phyloP scores from a whole-genome alignment of 2,329 filamentous ascomycete genomes.

The Fusarium dlaminii region DNA sequence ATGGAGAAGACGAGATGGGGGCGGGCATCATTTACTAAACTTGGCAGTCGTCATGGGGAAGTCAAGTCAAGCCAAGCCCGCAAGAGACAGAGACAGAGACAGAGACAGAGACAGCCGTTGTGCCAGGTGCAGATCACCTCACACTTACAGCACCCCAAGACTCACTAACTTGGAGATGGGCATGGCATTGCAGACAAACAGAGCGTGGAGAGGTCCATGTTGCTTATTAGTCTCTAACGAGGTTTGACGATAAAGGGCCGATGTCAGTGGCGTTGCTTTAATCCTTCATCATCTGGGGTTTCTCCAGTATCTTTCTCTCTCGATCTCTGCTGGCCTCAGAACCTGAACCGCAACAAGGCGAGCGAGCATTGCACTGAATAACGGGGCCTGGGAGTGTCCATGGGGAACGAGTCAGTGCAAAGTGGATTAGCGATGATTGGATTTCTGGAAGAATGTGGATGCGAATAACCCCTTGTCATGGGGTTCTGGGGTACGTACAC shows the following conservation, averaged over 20 bases:
- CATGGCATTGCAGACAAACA: background rate
- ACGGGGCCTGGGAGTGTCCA: background rate
- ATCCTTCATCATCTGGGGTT: constrained; percentile 20
- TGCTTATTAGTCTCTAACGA: constrained; percentile 21
- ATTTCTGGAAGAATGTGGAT: constrained; percentile 30
- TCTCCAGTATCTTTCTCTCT: constrained; percentile 13
- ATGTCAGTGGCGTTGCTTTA: constrained; percentile 40
- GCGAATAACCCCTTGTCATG: constrained; percentile 10
- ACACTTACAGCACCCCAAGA: background rate
- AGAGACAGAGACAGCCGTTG: background rate
- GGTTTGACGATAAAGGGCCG: constrained; percentile 36
- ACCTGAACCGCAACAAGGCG: constrained; percentile 13
- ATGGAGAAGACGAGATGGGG: constrained; percentile 7
- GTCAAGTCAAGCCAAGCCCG: background rate
- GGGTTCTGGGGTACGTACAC: constrained; percentile 26
- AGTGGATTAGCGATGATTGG: constrained; percentile 13
- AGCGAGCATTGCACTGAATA: background rate
- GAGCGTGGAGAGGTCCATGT: constrained; percentile 19
- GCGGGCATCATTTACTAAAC: constrained; percentile 24
- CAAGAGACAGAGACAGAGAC: background rate
- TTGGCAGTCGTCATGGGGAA: constrained; percentile 45
- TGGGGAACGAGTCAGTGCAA: constrained; percentile 10
- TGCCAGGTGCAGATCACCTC: constrained; percentile 21
- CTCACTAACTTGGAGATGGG: background rate
- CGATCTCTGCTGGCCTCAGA: background rate